A percentile compares a stretch with the other conserved stretches of the same genome.
phyloP scores from a whole-genome alignment of 2,329 filamentous ascomycete species.

The Sporothrix brasiliensis region DNA sequence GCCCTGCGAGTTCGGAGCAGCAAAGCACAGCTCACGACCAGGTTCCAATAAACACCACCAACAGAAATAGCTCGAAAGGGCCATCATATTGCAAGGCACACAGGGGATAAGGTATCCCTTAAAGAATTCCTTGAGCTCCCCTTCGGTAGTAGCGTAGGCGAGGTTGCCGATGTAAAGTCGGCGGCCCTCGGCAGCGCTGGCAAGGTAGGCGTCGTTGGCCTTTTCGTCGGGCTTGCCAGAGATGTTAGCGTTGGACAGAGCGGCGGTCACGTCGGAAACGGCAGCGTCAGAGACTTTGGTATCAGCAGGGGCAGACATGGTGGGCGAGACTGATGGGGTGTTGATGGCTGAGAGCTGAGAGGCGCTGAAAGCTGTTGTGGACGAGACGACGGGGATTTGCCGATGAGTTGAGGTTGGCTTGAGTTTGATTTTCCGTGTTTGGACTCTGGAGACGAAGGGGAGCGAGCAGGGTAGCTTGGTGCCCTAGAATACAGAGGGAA shows the following conservation, averaged over 20 bases:
- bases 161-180: constrained; percentile 99
- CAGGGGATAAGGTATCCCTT: constrained; percentile 98
- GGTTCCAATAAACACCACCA: neutral
- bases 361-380: neutral
- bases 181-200: constrained; percentile 97
- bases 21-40: neutral
- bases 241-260: constrained; percentile 74
- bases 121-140: constrained; percentile 99
- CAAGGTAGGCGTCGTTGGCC: constrained; percentile 87
- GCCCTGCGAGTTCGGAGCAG: neutral
- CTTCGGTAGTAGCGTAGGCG: constrained; percentile 99
- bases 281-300: constrained; percentile 59
- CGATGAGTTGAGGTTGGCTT: constrained; percentile 36
- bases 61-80: neutral
- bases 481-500: constrained; percentile 67
- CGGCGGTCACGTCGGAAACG: constrained; percentile 76
- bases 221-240: constrained; percentile 59
- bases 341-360: constrained; percentile 28
- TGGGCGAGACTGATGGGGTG: constrained; percentile 45
- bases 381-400: constrained; percentile 47
- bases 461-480: constrained; percentile 80
- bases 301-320: constrained; percentile 83
- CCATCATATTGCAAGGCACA: no score
- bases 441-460: constrained; percentile 75
- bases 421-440: constrained; percentile 44